Percentiles rank a stretch among this genome's conserved stretches.
These are phyloP conservation scores for Senna siamea DNA, from an alignment of 306 rosid species.

Conservation along the genomic window DNA sequence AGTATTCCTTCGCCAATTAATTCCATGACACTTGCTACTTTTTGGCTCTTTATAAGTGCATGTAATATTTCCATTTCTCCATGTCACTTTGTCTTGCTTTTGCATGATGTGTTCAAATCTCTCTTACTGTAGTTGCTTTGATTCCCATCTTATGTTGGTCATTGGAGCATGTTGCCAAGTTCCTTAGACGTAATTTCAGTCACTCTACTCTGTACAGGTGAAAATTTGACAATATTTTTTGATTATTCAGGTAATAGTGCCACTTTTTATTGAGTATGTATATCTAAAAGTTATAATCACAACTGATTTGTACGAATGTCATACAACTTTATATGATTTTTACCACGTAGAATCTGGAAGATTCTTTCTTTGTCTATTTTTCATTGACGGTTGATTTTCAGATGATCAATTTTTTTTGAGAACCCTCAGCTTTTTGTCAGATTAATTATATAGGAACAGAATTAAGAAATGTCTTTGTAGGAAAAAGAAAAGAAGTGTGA, in stretches of 20 bases:
- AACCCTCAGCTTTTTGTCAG: background rate
- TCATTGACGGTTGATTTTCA: background rate
- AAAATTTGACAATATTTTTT: background rate
- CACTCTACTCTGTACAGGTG: conserved; percentile 93
- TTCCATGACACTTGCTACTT: conserved; percentile 1
- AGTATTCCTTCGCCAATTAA: conserved; percentile 39
- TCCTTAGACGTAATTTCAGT: conserved; percentile 86
- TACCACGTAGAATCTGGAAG: background rate
- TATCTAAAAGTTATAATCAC: background rate
- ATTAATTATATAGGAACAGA: background rate
- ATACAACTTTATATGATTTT: background rate
- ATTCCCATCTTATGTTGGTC: conserved; percentile 87
- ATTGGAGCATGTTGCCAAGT: conserved; percentile 90
- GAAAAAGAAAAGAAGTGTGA: background rate
- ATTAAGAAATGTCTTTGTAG: background rate
- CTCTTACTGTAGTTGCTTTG: conserved; percentile 75
- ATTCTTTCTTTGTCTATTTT: background rate
- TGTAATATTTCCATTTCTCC: conserved; percentile 1
- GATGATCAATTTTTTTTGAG: background rate
- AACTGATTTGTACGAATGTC: background rate
- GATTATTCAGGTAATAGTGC: background rate
- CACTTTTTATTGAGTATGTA: background rate
- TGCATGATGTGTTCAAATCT: conserved; percentile 37
- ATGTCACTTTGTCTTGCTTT: conserved; percentile 11
- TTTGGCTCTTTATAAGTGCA: background rate